phyloP scores from a whole-genome alignment of 176 grass and related monocot species.

The Oryza coarctata region DNA sequence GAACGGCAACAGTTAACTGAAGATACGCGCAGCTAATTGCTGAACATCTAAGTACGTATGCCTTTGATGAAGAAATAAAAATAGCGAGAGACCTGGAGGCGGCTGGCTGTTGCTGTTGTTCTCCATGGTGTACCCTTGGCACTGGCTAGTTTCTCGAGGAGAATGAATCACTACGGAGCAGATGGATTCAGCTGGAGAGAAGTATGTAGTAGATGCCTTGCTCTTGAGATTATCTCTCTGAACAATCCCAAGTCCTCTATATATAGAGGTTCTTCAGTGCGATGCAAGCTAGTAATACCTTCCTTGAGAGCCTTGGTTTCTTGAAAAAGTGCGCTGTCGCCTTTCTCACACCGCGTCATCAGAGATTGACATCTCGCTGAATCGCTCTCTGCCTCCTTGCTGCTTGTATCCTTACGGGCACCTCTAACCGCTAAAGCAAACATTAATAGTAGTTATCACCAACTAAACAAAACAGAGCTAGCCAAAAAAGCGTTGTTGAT shows the following conservation, averaged over 20 bases:
- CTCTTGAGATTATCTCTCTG: background rate
- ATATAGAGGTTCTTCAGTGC: background rate
- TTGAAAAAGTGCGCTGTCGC: background rate
- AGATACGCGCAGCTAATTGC: background rate
- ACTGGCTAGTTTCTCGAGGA: background rate
- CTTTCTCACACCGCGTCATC: background rate
- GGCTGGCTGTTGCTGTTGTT: constrained; percentile 45
- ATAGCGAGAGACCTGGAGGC: background rate
- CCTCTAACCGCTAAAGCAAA: background rate
- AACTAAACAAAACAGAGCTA: background rate
- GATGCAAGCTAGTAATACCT: background rate
- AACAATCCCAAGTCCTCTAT: background rate
- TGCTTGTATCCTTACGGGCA: background rate
- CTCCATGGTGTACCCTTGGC: constrained; percentile 2
- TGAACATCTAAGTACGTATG: background rate
- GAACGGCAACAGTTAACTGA: background rate
- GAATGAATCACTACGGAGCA: background rate
- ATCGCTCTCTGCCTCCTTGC: too few relatives aligned
- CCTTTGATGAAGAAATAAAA: background rate
- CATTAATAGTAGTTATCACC: background rate
- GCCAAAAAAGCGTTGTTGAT: background rate
- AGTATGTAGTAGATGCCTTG: background rate
- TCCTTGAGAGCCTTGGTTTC: background rate
- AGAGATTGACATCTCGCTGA: background rate
- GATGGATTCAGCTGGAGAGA: background rate